Conservation (phyloP, 306 rosid species). For the Cucurbita moschata region DNA sequence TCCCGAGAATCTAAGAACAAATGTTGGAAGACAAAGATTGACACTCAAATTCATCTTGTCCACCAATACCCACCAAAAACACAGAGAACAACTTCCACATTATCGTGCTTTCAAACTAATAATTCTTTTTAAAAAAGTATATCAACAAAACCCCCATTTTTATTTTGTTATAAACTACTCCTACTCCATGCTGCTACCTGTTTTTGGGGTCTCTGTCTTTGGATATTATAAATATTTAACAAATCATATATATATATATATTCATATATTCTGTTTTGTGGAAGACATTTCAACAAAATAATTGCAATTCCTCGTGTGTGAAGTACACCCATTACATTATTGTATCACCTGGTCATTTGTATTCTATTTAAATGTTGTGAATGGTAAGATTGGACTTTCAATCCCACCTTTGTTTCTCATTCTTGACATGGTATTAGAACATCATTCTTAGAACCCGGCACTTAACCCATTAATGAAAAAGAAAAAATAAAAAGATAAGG, state of each 20-base stretch:
- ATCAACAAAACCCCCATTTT: neutral
- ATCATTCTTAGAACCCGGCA: too few relatives aligned
- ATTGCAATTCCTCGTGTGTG: constrained; percentile 2
- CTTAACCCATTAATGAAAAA: too few relatives aligned
- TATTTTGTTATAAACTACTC: neutral
- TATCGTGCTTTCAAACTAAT: neutral
- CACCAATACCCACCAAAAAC: constrained; percentile 13
- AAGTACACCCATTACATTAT: neutral
- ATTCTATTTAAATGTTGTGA: too few relatives aligned
- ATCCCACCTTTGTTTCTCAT: too few relatives aligned
- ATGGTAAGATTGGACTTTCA: too few relatives aligned
- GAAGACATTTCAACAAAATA: constrained; percentile 7
- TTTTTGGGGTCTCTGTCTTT: neutral
- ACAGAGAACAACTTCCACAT: constrained; percentile 1
- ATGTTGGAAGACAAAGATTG: constrained; percentile 13
- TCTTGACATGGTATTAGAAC: too few relatives aligned
- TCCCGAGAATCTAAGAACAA: neutral
- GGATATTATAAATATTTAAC: neutral
- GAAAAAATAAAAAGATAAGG: too few relatives aligned
- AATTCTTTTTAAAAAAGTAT: neutral
- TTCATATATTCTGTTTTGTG: constrained; percentile 18
- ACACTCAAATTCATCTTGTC: constrained; percentile 15
- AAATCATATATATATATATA: neutral
- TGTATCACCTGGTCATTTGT: too few relatives aligned
- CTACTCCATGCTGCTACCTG: neutral